These are phyloP conservation scores for Candida qinlingensis DNA, from an alignment of 805 yeast species.

Conservation along the genomic window DNA sequence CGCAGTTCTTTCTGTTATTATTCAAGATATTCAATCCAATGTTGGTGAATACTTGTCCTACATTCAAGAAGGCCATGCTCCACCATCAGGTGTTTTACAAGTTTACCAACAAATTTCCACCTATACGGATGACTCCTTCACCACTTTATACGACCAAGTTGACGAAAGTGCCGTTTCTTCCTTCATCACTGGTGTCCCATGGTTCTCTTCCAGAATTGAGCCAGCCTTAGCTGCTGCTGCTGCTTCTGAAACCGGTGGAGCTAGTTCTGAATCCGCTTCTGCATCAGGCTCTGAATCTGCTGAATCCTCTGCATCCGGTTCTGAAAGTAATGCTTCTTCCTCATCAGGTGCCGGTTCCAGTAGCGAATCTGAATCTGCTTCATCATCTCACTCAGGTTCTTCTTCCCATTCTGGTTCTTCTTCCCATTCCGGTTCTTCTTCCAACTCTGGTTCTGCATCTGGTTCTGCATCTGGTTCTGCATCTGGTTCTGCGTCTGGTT, in stretches of 20 bases:
- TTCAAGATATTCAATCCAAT: constrained; percentile 18
- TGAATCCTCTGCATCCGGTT: constrained; percentile 30
- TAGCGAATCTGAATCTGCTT: background rate
- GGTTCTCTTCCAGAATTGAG: constrained; percentile 24
- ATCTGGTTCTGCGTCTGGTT: constrained; percentile 8
- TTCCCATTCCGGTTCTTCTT: too few relatives aligned
- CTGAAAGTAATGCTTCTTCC: constrained; percentile 43
- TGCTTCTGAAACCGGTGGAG: constrained; percentile 6
- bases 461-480: constrained; percentile 8
- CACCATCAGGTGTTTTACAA: constrained; percentile 26
- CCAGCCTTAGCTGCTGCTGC: constrained; percentile 13
- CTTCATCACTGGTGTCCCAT: constrained; percentile 28
- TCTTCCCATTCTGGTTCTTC: constrained; percentile 4
- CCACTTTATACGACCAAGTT: constrained; percentile 25
- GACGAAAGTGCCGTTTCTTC: constrained; percentile 24
- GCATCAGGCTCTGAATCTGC: background rate
- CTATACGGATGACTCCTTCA: constrained; percentile 30
- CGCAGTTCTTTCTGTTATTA: constrained; percentile 2
- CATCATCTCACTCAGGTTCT: constrained; percentile 2
- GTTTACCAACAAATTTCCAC: constrained; percentile 26
- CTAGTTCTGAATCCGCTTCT: constrained; percentile 9
- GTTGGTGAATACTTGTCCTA: constrained; percentile 18
- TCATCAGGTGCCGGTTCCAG: constrained; percentile 1
- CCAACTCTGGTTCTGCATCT: constrained; percentile 8
- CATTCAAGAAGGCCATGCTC: constrained; percentile 20